Evolutionary conservation across 805 yeast species (phyloP).

Genomic region (Nakazawaea wyomingensis): DNA sequence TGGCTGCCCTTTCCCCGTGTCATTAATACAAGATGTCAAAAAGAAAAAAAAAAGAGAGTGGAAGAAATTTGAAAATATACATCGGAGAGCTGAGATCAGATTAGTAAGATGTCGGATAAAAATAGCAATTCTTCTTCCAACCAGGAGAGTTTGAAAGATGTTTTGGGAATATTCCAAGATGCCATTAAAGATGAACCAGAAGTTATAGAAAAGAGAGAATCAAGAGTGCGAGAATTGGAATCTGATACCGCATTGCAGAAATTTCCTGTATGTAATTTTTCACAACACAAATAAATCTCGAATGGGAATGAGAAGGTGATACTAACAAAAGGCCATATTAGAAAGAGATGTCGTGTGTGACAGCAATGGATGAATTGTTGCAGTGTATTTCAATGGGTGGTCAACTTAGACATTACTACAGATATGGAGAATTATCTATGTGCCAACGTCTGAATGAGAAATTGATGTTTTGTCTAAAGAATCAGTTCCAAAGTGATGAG

Average conservation of each 20-base stretch:
- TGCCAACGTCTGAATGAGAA: constrained; percentile 70
- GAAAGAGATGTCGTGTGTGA: constrained; percentile 57
- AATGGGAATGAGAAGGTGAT: too few relatives aligned
- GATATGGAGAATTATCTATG: constrained; percentile 72
- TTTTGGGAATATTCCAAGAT: constrained; percentile 7
- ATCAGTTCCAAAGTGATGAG: constrained; percentile 52
- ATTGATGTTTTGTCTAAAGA: constrained; percentile 72
- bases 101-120: too few relatives aligned
- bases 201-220: constrained; percentile 6
- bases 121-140: too few relatives aligned
- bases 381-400: constrained; percentile 91
- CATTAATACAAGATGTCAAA: too few relatives aligned
- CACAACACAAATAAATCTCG: too few relatives aligned
- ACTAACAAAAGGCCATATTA: constrained; percentile 5
- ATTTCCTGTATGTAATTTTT: constrained; percentile 29
- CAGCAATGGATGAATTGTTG: constrained; percentile 82
- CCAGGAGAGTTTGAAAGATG: constrained; percentile 10
- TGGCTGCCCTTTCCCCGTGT: too few relatives aligned
- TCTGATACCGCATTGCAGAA: constrained; percentile 15
- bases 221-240: constrained; percentile 9
- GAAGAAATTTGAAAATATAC: too few relatives aligned
- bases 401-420: constrained; percentile 74
- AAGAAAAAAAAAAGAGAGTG: too few relatives aligned
- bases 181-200: constrained; percentile 7
- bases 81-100: too few relatives aligned